Evolutionary conservation across 2,329 filamentous ascomycete genomes (phyloP).

Genomic region (Chrysoporthe cubensis): DNA sequence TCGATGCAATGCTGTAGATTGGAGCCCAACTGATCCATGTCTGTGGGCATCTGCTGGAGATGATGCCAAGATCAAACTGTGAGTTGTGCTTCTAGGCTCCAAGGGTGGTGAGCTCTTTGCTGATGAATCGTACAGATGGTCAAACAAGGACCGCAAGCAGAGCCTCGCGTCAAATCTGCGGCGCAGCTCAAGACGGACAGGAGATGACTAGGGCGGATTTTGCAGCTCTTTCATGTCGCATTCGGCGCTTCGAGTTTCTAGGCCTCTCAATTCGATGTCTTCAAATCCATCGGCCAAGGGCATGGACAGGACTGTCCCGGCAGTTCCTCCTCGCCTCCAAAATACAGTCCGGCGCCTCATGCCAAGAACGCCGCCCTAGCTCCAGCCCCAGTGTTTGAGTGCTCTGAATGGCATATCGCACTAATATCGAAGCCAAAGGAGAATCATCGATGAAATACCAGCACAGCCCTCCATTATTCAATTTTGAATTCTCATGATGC

Average conservation of each 20-base stretch:
- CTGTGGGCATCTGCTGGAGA: slow-evolving; percentile 93
- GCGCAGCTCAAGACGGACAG: not conserved
- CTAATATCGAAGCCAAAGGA: not conserved
- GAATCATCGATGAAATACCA: not conserved
- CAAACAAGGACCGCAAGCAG: slow-evolving; percentile 40
- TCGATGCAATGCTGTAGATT: slow-evolving; percentile 85
- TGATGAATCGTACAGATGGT: slow-evolving; percentile 38
- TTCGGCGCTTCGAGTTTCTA: not conserved
- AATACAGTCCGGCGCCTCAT: not conserved
- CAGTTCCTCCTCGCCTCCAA: not conserved
- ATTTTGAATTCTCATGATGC: not conserved
- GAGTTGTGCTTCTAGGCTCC: slow-evolving; percentile 43
- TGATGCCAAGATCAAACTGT: slow-evolving; percentile 85
- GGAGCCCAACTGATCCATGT: slow-evolving; percentile 81
- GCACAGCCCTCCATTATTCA: not conserved
- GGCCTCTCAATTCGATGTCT: not conserved
- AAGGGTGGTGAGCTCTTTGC: not conserved
- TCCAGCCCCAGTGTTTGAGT: not conserved
- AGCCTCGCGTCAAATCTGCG: not conserved
- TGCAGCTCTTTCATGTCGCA: not conserved
- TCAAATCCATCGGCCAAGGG: not conserved
- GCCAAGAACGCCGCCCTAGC: not conserved
- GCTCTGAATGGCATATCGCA: not conserved
- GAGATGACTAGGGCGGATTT: slow-evolving; percentile 3
- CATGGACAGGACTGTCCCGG: not conserved